Percentiles rank a stretch among this genome's conserved stretches.
Evolutionary conservation across 169 alveolate species (phyloP).

Genomic region (Babesia sp.): DNA sequence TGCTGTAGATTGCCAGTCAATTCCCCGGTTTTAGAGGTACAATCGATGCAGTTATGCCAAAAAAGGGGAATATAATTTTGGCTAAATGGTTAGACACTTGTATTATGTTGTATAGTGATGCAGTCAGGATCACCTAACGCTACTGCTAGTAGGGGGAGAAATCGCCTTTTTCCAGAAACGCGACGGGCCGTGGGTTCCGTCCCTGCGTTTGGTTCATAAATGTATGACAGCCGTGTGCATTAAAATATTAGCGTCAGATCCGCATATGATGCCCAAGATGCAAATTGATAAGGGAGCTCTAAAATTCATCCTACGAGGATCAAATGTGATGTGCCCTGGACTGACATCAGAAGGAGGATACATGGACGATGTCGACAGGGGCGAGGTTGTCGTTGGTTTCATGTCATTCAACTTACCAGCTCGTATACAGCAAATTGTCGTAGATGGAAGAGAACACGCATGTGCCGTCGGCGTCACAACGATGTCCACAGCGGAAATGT

Average conservation of each 20-base stretch:
- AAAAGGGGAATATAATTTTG: slow-evolving; percentile 78
- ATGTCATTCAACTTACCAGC: neutral
- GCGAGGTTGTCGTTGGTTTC: slow-evolving; percentile 77
- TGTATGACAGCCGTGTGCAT: slow-evolving; percentile 60
- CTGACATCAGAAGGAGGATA: slow-evolving; percentile 93
- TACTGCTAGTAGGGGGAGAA: slow-evolving; percentile 77
- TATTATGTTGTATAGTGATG: neutral
- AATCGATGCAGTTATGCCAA: slow-evolving; percentile 88
- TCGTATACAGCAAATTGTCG: slow-evolving; percentile 81
- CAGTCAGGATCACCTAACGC: slow-evolving; percentile 81
- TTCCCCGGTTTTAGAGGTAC: slow-evolving; percentile 60
- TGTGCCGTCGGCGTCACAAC: slow-evolving; percentile 93
- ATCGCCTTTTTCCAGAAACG: slow-evolving; percentile 86
- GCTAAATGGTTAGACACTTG: slow-evolving; percentile 78
- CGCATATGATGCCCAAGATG: slow-evolving; percentile 94
- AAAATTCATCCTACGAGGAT: slow-evolving; percentile 92
- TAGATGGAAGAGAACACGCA: slow-evolving; percentile 91
- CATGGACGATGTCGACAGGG: slow-evolving; percentile 88
- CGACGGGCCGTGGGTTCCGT: slow-evolving; percentile 94
- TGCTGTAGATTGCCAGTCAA: slow-evolving; percentile 42
- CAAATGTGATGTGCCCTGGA: slow-evolving; percentile 98
- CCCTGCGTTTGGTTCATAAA: slow-evolving; percentile 90
- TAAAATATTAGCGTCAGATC: slow-evolving; percentile 71
- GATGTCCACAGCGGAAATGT: slow-evolving; percentile 92
- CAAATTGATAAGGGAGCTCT: slow-evolving; percentile 96